Conservation (phyloP, 176 grass and related monocot genomes). For the Sorghum bicolor region Sorghum_bicolor_NCBIv3 NC_012878.2:58616501-58617000, state of each 20-base stretch:
- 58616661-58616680: conserved; percentile 12
- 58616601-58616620: not conserved
- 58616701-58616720: not conserved
- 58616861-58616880: conserved; percentile 5
- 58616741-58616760: not conserved
- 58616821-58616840: not conserved
- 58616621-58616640: not conserved
- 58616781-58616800: not conserved
- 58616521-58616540: too few relatives aligned
- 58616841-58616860: not conserved
- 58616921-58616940: conserved; percentile 9
- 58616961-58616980: not conserved
- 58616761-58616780: not conserved
- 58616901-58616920: conserved; percentile 20
- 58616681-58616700: conserved; percentile 16
- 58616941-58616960: conserved; percentile 5
- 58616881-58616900: conserved; percentile 15
- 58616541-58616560: too few relatives aligned
- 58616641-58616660: conserved; percentile 6
- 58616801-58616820: not conserved
- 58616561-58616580: not conserved
- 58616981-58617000: not conserved
- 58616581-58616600: not conserved
- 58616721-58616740: not conserved
- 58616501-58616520: too few relatives aligned